Conservation (phyloP, 768 basidiomycete species). For the Hydnomerulius pinastri region DNA sequence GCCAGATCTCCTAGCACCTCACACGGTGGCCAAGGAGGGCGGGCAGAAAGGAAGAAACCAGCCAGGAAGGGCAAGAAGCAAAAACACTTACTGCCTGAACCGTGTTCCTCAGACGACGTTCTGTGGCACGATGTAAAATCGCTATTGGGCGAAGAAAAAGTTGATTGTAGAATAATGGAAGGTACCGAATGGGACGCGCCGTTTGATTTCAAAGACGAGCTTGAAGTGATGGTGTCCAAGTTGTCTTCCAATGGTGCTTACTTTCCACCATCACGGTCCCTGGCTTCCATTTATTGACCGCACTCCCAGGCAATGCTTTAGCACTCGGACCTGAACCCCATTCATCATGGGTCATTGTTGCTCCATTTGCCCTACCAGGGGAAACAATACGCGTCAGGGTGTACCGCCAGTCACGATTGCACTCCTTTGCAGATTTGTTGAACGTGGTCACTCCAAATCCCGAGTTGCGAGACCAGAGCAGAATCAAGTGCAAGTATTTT, state of each 20-base stretch:
- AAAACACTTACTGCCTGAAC: slow-evolving; percentile 38
- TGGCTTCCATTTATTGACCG: neutral
- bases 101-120: slow-evolving; percentile 74
- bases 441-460: slow-evolving; percentile 63
- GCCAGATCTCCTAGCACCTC: neutral
- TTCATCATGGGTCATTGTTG: slow-evolving; percentile 77
- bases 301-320: slow-evolving; percentile 61
- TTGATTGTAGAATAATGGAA: slow-evolving; percentile 48
- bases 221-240: slow-evolving; percentile 65
- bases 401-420: slow-evolving; percentile 66
- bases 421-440: slow-evolving; percentile 78
- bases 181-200: slow-evolving; percentile 60
- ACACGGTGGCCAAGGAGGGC: neutral
- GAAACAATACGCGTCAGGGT: slow-evolving; percentile 77
- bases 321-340: slow-evolving; percentile 49
- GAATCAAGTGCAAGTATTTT: slow-evolving; percentile 84
- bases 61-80: slow-evolving; percentile 4
- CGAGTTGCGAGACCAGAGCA: slow-evolving; percentile 62
- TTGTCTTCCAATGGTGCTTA: slow-evolving; percentile 64
- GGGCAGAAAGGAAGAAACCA: neutral
- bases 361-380: slow-evolving; percentile 83
- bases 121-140: slow-evolving; percentile 68
- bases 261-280: neutral
- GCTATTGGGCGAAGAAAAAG: slow-evolving; percentile 62
- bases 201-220: slow-evolving; percentile 57